Evolutionary conservation across 2,329 filamentous ascomycete species (phyloP), one percentile per base, ranked within the genome.

Genomic region (Colletotrichum filicis): DNA sequence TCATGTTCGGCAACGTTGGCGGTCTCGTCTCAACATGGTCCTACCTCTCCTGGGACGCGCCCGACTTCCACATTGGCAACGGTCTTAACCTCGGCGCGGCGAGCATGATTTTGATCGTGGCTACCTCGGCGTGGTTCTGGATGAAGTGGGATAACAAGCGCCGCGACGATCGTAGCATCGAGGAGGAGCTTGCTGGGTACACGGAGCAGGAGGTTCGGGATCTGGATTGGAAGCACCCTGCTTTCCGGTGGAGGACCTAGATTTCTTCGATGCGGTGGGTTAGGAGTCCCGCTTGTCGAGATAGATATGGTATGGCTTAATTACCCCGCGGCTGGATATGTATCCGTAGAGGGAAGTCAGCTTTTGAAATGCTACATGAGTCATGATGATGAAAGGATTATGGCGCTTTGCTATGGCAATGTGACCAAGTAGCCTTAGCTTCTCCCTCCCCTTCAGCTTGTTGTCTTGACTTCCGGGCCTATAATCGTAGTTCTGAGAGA

Each of bases 1-100:
- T 94, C 77, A 94, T 94, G 92, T 83, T 93, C 28, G 93, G 92
- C 32, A 94, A 94, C 67, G 79, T 94, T n/a, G 93, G 93, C 2
- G 93, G 92, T 0, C 79, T 94, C 42, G 87, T 93, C 71, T 87
- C 89, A 1, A 92, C 90, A 0, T 93, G 91, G 91, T 87, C 85
- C 1, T 93, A 92, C 81, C 77, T 93, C 19, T 87, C 88, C 0
- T 89, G 83, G 76, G 92, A 94, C 77, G 88, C 77, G 0, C 92
- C 92, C 0, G 81, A 94, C 71, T 95, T 91, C 77, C 90, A 85
- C 73, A 93, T 94, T 68, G 92, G 92, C 1, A 94, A 94, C 77
- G 92, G 92, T 0, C 79, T 94, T 46, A 93, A 94, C 76, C 78
- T 94, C 52, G 92, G 88, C 0, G 90, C 90, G 0, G 84, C 85